Conservation (phyloP, 192 early-diverging fungal genomes). For the Backusella liffmaniae region DNA sequence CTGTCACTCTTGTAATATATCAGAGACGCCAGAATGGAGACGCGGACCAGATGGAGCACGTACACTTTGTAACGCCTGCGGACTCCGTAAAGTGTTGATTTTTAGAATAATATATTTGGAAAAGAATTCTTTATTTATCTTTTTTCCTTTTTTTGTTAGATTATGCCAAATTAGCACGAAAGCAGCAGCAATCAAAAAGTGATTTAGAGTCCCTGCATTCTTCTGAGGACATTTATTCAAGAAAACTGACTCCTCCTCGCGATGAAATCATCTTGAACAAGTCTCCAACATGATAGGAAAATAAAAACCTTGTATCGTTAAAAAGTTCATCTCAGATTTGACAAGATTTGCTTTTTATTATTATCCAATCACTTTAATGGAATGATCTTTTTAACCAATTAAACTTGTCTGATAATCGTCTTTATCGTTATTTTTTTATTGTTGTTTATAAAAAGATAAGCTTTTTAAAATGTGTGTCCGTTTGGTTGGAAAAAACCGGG, state of each 20-base stretch:
- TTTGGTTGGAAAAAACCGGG: neutral
- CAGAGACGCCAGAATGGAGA: conserved; percentile 93
- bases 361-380: neutral
- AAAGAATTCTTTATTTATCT: conserved; percentile 8
- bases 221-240: neutral
- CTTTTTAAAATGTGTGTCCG: no score
- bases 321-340: neutral
- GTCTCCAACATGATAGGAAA: neutral
- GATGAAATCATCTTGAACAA: neutral
- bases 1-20: conserved; percentile 80
- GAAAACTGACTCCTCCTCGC: neutral
- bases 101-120: neutral
- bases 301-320: no score
- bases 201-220: neutral
- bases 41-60: conserved; percentile 89
- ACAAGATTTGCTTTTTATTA: no score
- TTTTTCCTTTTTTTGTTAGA: neutral
- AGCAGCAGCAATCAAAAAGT: neutral
- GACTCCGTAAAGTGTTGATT: conserved; percentile 63
- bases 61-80: conserved; percentile 96
- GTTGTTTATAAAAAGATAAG: neutral
- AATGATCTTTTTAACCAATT: neutral
- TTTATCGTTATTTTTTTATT: neutral
- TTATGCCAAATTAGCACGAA: conserved; percentile 20
- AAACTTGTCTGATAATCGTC: neutral